phyloP scores from a whole-genome alignment of 768 basidiomycete genomes.

The Lactarius akahatsu region DNA sequence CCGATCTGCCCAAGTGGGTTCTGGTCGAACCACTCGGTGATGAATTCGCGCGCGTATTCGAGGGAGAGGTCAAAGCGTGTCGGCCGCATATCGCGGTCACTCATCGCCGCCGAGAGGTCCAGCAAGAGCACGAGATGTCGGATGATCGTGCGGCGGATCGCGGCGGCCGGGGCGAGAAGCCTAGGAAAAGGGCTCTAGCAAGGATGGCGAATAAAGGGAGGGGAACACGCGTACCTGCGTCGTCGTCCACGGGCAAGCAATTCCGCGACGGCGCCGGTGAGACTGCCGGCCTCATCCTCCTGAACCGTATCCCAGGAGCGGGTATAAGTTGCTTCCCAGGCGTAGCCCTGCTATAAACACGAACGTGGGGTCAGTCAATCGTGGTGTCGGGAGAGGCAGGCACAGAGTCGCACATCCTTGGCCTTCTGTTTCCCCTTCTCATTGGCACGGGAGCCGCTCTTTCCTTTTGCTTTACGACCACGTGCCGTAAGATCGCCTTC shows the following conservation, averaged over 20 bases:
- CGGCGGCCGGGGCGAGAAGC: constrained; percentile 75
- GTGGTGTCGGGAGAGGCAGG: background rate
- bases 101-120: constrained; percentile 89
- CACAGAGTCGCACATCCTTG: constrained; percentile 28
- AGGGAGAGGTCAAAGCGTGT: constrained; percentile 89
- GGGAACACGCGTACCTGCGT: constrained; percentile 55
- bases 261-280: constrained; percentile 88
- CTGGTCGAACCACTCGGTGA: constrained; percentile 98
- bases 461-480: constrained; percentile 21
- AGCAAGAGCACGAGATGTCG: constrained; percentile 92
- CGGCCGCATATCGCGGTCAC: constrained; percentile 94
- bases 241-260: constrained; percentile 83
- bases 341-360: constrained; percentile 67
- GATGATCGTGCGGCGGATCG: constrained; percentile 93
- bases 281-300: constrained; percentile 90
- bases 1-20: constrained; percentile 98
- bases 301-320: constrained; percentile 97
- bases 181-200: constrained; percentile 39
- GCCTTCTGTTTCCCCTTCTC: constrained; percentile 26
- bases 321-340: constrained; percentile 95
- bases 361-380: constrained; percentile 2
- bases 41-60: constrained; percentile 88
- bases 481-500: constrained; percentile 21
- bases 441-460: constrained; percentile 3
- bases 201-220: constrained; percentile 7